Evolutionary conservation across 352 stramenopile species (phyloP).

Genomic region (Phytophthora aleatoria): DNA sequence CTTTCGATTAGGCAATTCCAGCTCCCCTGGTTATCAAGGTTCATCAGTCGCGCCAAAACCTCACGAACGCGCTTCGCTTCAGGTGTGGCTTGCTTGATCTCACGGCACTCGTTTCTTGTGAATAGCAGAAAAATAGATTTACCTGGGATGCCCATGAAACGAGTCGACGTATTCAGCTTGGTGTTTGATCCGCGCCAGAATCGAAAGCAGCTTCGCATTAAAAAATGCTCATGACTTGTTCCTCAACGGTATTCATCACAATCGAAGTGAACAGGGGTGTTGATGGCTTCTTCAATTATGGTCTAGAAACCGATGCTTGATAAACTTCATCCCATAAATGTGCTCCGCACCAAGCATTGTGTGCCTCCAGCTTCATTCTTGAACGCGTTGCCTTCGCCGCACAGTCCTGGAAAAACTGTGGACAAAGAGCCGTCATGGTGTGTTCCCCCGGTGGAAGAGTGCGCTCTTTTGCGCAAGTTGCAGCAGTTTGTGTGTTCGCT

Average conservation of each 20-base stretch:
- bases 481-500: slow-evolving; percentile 6
- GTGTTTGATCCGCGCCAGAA: neutral
- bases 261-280: neutral
- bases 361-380: slow-evolving; percentile 12
- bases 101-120: neutral
- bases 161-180: neutral
- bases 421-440: slow-evolving; percentile 6
- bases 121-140: slow-evolving; percentile 7
- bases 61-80: too few relatives aligned
- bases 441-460: slow-evolving; percentile 6
- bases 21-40: too few relatives aligned
- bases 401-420: neutral
- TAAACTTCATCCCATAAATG: slow-evolving; percentile 19
- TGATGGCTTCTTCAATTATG: neutral
- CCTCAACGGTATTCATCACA: slow-evolving; percentile 12
- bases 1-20: too few relatives aligned
- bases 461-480: slow-evolving; percentile 10
- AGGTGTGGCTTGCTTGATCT: neutral
- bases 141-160: slow-evolving; percentile 1
- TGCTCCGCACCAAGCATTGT: slow-evolving; percentile 1
- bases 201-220: slow-evolving; percentile 3
- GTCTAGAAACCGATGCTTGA: slow-evolving; percentile 2
- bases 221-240: slow-evolving; percentile 9
- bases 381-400: slow-evolving; percentile 17
- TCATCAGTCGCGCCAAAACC: too few relatives aligned